Conservation (phyloP, 805 yeast genomes). For the Pichia thaimueangensis region DNA sequence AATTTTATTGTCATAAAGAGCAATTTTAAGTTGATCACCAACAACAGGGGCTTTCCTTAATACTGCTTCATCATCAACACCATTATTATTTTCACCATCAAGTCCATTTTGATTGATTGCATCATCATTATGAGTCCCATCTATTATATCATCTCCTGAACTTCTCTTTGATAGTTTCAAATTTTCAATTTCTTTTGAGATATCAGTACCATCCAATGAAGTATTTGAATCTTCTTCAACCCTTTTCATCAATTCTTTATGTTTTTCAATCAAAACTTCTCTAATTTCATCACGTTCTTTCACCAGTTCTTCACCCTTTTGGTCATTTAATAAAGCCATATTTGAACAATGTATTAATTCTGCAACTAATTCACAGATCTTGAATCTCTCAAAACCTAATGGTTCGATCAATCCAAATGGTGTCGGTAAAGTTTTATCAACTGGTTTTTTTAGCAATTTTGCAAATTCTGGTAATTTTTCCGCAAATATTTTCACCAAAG, state of each 20-base stretch:
- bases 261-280: constrained; percentile 34
- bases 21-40: constrained; percentile 84
- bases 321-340: constrained; percentile 84
- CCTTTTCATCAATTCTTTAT: constrained; percentile 21
- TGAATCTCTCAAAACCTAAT: constrained; percentile 85
- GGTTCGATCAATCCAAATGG: constrained; percentile 67
- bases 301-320: constrained; percentile 61
- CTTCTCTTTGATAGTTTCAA: constrained; percentile 22
- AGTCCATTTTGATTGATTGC: background rate
- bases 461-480: constrained; percentile 66
- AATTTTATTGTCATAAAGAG: constrained; percentile 67
- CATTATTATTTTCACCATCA: constrained; percentile 13
- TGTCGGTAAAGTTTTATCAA: constrained; percentile 41
- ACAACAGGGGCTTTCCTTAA: constrained; percentile 59
- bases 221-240: constrained; percentile 24
- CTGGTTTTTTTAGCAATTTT: constrained; percentile 42
- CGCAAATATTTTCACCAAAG: constrained; percentile 72
- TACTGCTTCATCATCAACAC: constrained; percentile 21
- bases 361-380: constrained; percentile 86
- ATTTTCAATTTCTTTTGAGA: constrained; percentile 29
- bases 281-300: constrained; percentile 64
- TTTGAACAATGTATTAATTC: constrained; percentile 96
- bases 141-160: background rate
- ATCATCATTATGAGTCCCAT: constrained; percentile 3
- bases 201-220: constrained; percentile 28